phyloP scores from a whole-genome alignment of 768 basidiomycete genomes.

The Tulasnella sp. region DNA sequence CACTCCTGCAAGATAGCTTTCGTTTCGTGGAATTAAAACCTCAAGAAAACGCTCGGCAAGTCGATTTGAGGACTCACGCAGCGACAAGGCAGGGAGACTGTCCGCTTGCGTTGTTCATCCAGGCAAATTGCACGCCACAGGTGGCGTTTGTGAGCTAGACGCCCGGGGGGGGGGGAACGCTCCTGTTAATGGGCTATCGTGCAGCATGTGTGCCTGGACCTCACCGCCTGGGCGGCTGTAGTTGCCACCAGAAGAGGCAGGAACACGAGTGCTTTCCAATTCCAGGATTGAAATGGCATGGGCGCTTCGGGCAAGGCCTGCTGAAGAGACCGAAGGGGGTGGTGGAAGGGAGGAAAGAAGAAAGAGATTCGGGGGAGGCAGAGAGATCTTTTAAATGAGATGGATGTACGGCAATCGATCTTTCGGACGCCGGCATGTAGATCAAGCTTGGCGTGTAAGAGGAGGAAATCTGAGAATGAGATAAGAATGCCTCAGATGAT shows the following conservation, averaged over 20 bases:
- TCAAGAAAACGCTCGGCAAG: not conserved
- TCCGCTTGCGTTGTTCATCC: slow-evolving; percentile 4
- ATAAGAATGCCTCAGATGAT: not conserved
- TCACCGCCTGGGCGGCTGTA: not conserved
- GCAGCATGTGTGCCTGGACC: not conserved
- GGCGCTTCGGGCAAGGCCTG: not conserved
- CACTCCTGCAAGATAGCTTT: not conserved
- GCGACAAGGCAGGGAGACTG: slow-evolving; percentile 13
- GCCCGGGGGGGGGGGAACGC: not conserved
- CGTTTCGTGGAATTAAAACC: not conserved
- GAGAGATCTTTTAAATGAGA: not conserved
- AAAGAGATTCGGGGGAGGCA: not conserved
- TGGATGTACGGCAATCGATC: not conserved
- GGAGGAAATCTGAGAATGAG: not conserved
- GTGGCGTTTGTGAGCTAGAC: slow-evolving; percentile 4
- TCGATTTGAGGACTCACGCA: not conserved
- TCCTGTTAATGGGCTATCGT: not conserved
- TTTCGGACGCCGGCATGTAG: not conserved
- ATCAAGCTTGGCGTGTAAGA: not conserved
- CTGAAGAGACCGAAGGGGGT: not conserved
- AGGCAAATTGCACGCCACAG: not conserved
- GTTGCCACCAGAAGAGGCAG: not conserved
- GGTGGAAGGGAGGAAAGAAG: not conserved
- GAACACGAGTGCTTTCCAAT: not conserved
- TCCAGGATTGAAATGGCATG: not conserved